Evolutionary conservation across 2,329 filamentous ascomycete genomes (phyloP), one percentile per base, ranked within the genome.

Genomic region (Apiospora koreana): DNA sequence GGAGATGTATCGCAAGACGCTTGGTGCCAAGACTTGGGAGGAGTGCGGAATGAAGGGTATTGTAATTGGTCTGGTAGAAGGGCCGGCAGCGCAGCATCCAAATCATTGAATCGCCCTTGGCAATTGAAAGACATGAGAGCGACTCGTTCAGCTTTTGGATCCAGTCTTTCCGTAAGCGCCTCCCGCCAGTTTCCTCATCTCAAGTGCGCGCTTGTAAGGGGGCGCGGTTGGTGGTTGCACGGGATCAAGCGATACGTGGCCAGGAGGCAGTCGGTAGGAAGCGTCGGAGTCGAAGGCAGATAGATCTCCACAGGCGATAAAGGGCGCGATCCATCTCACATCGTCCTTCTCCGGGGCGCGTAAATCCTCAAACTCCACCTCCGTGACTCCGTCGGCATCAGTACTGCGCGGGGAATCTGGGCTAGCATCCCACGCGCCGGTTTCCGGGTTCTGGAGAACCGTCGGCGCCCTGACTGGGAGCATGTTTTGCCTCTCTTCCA

Each of bases 201-300:
- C 95, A 71, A 99, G 83, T 16, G 96, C 96, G 69, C 92, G 89
- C 80, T 95, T 97, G 79, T 99, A 99, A 0, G 96, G 96, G 16
- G 96, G 96, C 12, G 96, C 96, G 45, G 96, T 99, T 0, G 96
- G 96, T 38, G 95, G 95, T 80, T 98, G 96, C 42, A 99, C 89
- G 0, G 96, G 96, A 79, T 98, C 94, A 66, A 98, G 87, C 75
- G 92, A 95, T 68, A 97, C 88, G 78, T 97, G 89, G 74, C 94
- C 93, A 71, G 95, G 92, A 0, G 96, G 95, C 23, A 99, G 85
- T 74, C 93, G 89, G 81, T 98, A 98, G 5, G 95, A 96, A 4
- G 96, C 95, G 85, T 99, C 96, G 0, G 95, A 94, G 83, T 99
- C 96, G 83, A 95, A 99, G 14, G 94, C 91, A 31, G 94, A 97